phyloP scores from a whole-genome alignment of 164 flowering plant genomes.

The Berberis vulgaris region DNA sequence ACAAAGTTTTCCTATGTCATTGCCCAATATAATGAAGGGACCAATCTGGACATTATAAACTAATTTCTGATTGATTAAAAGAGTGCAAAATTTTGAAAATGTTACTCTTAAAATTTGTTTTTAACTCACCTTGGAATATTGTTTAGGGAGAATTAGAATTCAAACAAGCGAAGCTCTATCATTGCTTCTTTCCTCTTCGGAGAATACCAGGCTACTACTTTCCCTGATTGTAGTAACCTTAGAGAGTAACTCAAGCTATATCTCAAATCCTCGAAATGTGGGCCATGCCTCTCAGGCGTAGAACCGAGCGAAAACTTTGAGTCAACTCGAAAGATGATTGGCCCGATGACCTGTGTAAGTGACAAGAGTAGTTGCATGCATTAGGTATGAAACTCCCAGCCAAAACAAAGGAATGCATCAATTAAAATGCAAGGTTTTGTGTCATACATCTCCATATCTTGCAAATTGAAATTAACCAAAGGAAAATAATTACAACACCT shows the following conservation, averaged over 20 bases:
- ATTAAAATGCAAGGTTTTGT: not conserved
- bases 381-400: not conserved
- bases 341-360: conserved; percentile 64
- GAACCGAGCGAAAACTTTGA: conserved; percentile 45
- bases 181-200: conserved; percentile 95
- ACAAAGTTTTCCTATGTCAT: too few relatives aligned
- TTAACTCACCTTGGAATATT: conserved; percentile 1
- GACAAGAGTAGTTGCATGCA: not conserved
- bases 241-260: conserved; percentile 71
- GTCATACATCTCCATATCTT: not conserved
- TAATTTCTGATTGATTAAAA: not conserved
- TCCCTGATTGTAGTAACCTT: conserved; percentile 53
- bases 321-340: conserved; percentile 68
- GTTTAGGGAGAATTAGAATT: conserved; percentile 34
- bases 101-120: not conserved
- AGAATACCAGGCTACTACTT: conserved; percentile 90
- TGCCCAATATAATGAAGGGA: too few relatives aligned
- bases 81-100: too few relatives aligned
- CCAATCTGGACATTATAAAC: not conserved
- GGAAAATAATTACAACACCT: conserved; percentile 34
- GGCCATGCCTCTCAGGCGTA: conserved; percentile 20
- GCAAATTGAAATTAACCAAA: not conserved
- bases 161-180: conserved; percentile 79
- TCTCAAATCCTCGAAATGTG: conserved; percentile 54
- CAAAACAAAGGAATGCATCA: not conserved